Percentiles rank a stretch among this genome's conserved stretches.
Conservation (phyloP, 1,139 yeast genomes). For the Protomyces macrosporus region DNA sequence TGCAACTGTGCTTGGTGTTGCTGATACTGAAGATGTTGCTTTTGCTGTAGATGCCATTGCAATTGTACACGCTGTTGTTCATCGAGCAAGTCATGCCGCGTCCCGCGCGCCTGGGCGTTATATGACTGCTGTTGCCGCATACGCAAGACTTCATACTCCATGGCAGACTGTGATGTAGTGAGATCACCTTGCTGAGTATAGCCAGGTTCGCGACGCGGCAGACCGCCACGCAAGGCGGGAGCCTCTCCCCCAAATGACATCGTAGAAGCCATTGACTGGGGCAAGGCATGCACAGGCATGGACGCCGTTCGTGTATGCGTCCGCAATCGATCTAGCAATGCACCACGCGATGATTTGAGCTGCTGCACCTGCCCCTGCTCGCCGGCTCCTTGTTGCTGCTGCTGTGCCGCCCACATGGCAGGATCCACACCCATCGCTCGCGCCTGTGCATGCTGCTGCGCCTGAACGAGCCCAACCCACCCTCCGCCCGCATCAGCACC, state of each 20-base stretch:
- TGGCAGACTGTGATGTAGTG: too few relatives aligned
- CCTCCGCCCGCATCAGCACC: too few relatives aligned
- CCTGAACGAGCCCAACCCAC: background rate
- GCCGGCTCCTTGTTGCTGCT: background rate
- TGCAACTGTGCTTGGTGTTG: background rate
- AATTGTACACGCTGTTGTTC: background rate
- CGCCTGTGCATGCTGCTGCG: background rate
- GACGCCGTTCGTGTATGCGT: background rate
- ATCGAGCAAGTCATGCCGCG: background rate
- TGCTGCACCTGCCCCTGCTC: background rate
- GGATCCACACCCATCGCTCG: background rate
- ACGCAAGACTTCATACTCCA: background rate
- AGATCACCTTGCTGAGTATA: background rate
- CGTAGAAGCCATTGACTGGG: background rate
- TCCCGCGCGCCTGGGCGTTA: background rate
- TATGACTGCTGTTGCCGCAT: slow-evolving; percentile 1
- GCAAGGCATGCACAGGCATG: background rate
- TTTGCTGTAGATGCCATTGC: slow-evolving; percentile 3
- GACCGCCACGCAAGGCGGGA: background rate
- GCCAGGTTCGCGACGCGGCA: background rate
- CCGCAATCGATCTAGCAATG: slow-evolving; percentile 12
- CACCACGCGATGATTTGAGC: slow-evolving; percentile 9
- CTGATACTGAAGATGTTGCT: slow-evolving; percentile 1
- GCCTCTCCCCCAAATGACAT: background rate
- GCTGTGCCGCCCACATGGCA: background rate